Evolutionary conservation across 768 basidiomycete species (phyloP), one percentile per base, ranked within the genome.

Genomic region (Sarcomyxa edulis): DNA sequence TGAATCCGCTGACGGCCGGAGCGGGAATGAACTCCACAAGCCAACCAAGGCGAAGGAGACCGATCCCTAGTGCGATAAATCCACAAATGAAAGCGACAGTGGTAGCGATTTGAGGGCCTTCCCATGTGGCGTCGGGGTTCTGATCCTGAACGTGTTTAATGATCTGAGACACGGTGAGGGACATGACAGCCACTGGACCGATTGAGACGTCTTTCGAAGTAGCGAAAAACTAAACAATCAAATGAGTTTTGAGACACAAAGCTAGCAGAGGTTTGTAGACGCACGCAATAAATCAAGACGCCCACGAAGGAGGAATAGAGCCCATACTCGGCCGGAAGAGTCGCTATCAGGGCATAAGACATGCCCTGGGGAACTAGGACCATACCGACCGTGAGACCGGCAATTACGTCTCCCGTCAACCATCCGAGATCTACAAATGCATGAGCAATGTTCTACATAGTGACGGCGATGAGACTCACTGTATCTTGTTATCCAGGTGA

Each of bases 141-240:
- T 56, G 50, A 0, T 64, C 50, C 30, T 83, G 52, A 37, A 96
- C 77, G 24, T 72, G 59, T 10, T 71, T 64, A 54, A 97, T 87
- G 47, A 97, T 80, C 56, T 89, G 79, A 6, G 89, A 74, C 12
- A 81, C 78, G 14, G 87, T 85, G 35, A 96, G 73, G 2, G 91
- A 94, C 93, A 99, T 96, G 56, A 99, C 95, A 6, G 96, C 95
- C 49, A 98, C 95, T 2, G 96, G 96, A 35, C 96, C 96, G 49
- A 99, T 98, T n/a, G 92, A 94, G 28, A 99, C 89, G 68, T 99
- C 96, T 61, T 97, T 97, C 20, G 90, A 90, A 0, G 96, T 98
- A 16, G 93, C 95, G 54, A 98, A 97, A 64, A 96, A 76, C 84
- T 90, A 47, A 6, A 21, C 40, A 21, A 32, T 28, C 34, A 21